phyloP scores from a whole-genome alignment of 2,329 filamentous ascomycete genomes.

The Penicillium janthinellum region DNA sequence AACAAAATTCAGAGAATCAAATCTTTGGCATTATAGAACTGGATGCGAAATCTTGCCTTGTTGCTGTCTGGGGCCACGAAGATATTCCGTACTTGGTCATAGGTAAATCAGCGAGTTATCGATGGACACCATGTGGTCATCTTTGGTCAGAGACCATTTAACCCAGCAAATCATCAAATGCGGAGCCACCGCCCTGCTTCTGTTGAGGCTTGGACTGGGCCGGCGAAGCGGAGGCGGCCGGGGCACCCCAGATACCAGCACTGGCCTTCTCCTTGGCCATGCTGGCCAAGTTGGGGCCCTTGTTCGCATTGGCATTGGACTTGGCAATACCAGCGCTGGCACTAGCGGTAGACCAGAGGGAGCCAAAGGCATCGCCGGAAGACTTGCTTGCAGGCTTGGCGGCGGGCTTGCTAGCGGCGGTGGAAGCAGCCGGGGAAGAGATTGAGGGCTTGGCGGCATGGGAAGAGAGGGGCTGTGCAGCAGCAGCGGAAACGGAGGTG shows the following conservation, averaged over 20 bases:
- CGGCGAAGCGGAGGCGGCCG: constrained; percentile 58
- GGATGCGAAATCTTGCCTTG: background rate
- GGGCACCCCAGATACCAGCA: constrained; percentile 88
- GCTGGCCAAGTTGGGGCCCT: constrained; percentile 82
- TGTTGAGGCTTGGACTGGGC: constrained; percentile 45
- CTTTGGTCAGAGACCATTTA: constrained; percentile 20
- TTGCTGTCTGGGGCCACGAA: background rate
- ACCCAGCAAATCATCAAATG: constrained; percentile 45
- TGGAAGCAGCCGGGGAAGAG: constrained; percentile 43
- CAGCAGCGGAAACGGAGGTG: constrained; percentile 66
- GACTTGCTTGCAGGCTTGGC: constrained; percentile 38
- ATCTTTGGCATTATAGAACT: constrained; percentile 10
- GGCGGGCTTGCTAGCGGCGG: constrained; percentile 52
- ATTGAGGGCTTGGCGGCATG: constrained; percentile 41
- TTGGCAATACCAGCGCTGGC: constrained; percentile 77
- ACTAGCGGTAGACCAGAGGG: constrained; percentile 71
- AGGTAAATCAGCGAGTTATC: background rate
- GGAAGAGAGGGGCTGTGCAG: constrained; percentile 37
- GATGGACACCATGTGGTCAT: background rate
- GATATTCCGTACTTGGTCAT: background rate
- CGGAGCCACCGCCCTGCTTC: constrained; percentile 35
- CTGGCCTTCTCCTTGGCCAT: constrained; percentile 98
- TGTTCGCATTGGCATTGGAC: constrained; percentile 58
- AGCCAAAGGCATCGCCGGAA: constrained; percentile 82
- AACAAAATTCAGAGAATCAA: background rate